These are phyloP conservation scores for Populus tomentosa DNA, from an alignment of 441 rosid genomes.

Conservation along the genomic window DNA sequence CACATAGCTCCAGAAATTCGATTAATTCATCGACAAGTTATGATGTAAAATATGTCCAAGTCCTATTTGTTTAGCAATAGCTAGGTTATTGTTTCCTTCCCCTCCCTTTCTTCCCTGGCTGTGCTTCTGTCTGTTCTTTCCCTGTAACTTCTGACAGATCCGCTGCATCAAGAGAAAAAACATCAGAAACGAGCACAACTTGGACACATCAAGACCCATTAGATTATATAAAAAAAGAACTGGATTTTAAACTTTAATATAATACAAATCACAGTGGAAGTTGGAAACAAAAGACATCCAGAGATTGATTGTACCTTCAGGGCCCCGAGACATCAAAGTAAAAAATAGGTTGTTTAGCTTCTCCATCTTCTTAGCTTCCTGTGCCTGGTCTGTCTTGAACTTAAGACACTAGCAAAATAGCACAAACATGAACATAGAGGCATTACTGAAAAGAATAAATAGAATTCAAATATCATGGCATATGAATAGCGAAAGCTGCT, in stretches of 20 bases:
- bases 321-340: slow-evolving; percentile 87
- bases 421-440: neutral
- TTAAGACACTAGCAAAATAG: slow-evolving; percentile 62
- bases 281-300: neutral
- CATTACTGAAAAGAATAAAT: neutral
- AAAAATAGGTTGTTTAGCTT: slow-evolving; percentile 87
- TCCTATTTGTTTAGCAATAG: neutral
- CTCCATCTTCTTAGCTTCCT: slow-evolving; percentile 98
- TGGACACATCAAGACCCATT: neutral
- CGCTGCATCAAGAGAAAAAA: slow-evolving; percentile 36
- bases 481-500: neutral
- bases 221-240: neutral
- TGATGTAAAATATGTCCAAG: neutral
- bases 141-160: slow-evolving; percentile 67
- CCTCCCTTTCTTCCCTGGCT: slow-evolving; percentile 77
- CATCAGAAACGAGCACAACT: neutral
- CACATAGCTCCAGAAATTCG: neutral
- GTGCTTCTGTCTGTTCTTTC: slow-evolving; percentile 72
- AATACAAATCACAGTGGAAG: neutral
- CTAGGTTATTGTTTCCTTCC: slow-evolving; percentile 73
- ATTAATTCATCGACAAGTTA: neutral
- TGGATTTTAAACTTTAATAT: neutral
- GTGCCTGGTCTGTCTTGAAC: slow-evolving; percentile 96
- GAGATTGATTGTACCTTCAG: slow-evolving; percentile 55
- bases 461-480: neutral